Base-by-base conservation (phyloP, 2,329 filamentous ascomycete species). In the Monilinia vaccinii-corymbosi region DNA sequence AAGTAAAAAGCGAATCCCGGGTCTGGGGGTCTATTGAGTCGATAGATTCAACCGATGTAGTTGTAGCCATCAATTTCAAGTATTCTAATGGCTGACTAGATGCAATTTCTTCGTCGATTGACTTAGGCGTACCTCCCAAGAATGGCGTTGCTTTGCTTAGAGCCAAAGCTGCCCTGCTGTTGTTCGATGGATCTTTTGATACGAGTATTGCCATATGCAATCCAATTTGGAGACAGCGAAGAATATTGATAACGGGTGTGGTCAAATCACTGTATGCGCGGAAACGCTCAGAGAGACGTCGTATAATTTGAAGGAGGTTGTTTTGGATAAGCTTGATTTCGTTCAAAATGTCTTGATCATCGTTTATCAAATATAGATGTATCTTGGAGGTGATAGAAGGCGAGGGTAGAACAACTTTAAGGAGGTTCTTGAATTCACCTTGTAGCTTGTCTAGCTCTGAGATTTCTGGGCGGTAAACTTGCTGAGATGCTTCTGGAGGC, bases 221-320 rank as follows among this genome's bases (percentile, higher is more conserved):
- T 3, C 91, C 92, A 62, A 96, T 77, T 65, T 87, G 83, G 11
- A 97, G 76, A 66, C 89, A 89, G 61, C 88, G 84, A 47, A 97
- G 77, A 64, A 97, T 88, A 56, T 88, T 89, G 48, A 91, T 79
- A 13, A 91, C 81, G 4, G 91, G 92, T 48, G 82, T 79, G 0
- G 88, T 89, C 66, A 97, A 83, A 70, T 99, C 94, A 62, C 91
- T 89, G 68, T 97, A 97, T 16, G 85, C 84, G 44, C 85, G 81
- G 70, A 91, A 95, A 40, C 84, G 80, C 34, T 82, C 78, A 1
- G 79, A 80, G 9, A 99, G 79, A 48, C 92, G 83, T 58, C 80
- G 77, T 53, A 88, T 82, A 44, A 96, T 82, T 63, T 88, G 84
- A 8, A 77, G 75, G n/a, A 94, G 75, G 61, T 85, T 85, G 42